Percentiles rank a stretch among this genome's conserved stretches.
Conservation (phyloP, 176 grass and related monocot genomes). For the Pontederia crassipes region DNA sequence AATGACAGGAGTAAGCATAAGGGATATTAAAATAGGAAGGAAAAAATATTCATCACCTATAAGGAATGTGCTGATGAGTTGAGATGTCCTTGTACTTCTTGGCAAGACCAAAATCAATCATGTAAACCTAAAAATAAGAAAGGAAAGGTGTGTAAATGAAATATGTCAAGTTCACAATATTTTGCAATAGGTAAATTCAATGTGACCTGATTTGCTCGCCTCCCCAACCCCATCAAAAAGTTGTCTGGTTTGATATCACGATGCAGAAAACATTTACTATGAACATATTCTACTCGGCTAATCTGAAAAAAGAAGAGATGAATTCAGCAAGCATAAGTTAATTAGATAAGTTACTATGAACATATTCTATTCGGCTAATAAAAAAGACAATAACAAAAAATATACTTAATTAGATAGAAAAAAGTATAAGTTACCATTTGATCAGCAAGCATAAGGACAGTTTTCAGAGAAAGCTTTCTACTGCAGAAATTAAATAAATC, state of each 20-base stretch:
- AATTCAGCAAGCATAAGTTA: no score
- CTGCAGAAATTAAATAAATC: slow-evolving; percentile 14
- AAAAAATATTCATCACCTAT: slow-evolving; percentile 1
- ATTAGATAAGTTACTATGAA: slow-evolving; percentile 6
- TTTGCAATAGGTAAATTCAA: background rate
- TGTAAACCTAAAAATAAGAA: background rate
- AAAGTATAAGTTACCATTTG: background rate
- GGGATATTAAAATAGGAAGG: background rate
- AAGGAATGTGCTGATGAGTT: slow-evolving; percentile 12
- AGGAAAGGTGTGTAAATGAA: background rate
- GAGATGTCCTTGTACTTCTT: slow-evolving; percentile 6
- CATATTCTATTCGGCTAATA: slow-evolving; percentile 10
- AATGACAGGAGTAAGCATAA: no score
- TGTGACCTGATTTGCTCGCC: slow-evolving; percentile 10
- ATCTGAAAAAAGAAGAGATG: background rate
- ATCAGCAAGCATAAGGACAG: slow-evolving; percentile 19
- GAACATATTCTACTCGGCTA: slow-evolving; percentile 13
- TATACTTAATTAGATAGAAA: background rate
- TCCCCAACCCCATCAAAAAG: slow-evolving; percentile 11
- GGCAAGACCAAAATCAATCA: slow-evolving; percentile 7
- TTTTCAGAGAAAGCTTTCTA: slow-evolving; percentile 10
- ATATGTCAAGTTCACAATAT: background rate
- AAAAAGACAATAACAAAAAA: background rate
- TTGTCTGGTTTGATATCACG: slow-evolving; percentile 16
- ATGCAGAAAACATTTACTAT: slow-evolving; percentile 8